Evolutionary conservation across 345 rosid species (phyloP), one percentile per base, ranked within the genome.

Genomic region (Aegle marmelos): DNA sequence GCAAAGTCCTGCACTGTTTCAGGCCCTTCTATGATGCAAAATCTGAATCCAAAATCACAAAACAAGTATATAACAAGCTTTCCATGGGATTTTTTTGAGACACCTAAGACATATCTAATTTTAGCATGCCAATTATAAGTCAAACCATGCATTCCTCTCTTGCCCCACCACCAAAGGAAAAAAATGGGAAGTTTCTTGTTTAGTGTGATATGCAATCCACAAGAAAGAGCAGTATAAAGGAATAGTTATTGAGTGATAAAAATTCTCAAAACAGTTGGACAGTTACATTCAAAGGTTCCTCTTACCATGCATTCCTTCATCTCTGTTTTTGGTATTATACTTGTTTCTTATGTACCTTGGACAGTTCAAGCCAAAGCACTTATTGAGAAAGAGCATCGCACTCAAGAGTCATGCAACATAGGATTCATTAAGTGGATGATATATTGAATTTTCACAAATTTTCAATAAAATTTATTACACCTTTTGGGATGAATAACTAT

Each of bases 21-120:
- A 28, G 99, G 99, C 14, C 99, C 99, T 89, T 95, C 99, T 80
- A 95, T 95, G 71, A 95, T 95, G 81, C 99, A 95, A 85, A 95
- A 95, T 7, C 99, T 95, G 87, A 85, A 85, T 39, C 39, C 76
- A 50, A 13, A 70, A 72, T n/a, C 27, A 72, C 58, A 70, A 16
- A 25, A 59, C 25, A 28, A 33, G n/a, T 25, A 2, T 14, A 59
- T 25, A 36, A 73, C 7, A 74, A 56, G 39, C 27, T 45, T 36
- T 50, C 9, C 6, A 48, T 6, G 10, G 27, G 27, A 22, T 25
- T 72, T 41, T 27, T 53, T 73, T 4, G 25, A 28, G 71, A 72
- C 25, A 36, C 28, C 39, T 57, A 6, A 28, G 22, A 27, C 45
- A 31, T 11, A 54, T 36, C 5, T 24, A 73, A 64, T 17, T 14